Percentiles rank a stretch among this genome's conserved stretches.
phyloP scores from a whole-genome alignment of 129 eudicot genomes.

The Ambrosia artemisiifolia region DNA sequence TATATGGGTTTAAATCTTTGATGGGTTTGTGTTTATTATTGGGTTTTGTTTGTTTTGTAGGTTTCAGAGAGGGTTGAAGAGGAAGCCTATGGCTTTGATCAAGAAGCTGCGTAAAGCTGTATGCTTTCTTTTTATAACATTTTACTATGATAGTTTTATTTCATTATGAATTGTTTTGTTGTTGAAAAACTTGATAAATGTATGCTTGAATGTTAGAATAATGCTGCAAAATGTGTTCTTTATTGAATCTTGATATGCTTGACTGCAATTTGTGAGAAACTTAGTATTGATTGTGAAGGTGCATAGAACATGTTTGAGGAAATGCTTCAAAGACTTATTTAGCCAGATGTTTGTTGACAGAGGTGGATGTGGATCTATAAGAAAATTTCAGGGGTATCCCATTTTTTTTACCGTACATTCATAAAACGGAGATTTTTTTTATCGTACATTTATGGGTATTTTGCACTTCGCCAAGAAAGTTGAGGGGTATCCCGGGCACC shows the following conservation, averaged over 20 bases:
- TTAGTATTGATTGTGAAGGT: slow-evolving; percentile 5
- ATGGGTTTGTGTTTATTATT: too few relatives aligned
- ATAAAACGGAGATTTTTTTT: too few relatives aligned
- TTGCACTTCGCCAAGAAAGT: too few relatives aligned
- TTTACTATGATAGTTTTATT: neutral
- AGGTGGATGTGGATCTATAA: too few relatives aligned
- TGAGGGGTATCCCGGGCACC: too few relatives aligned
- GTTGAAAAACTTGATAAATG: neutral
- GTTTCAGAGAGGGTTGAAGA: slow-evolving; percentile 85
- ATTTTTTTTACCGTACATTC: too few relatives aligned
- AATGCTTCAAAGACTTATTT: slow-evolving; percentile 64
- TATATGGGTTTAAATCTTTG: neutral
- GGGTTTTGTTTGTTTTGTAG: slow-evolving; percentile 27
- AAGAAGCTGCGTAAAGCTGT: slow-evolving; percentile 92
- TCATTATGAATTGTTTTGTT: neutral
- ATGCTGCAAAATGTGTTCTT: neutral
- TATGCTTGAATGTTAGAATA: neutral
- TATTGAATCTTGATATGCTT: neutral
- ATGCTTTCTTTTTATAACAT: slow-evolving; percentile 11
- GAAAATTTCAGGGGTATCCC: too few relatives aligned
- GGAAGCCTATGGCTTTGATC: slow-evolving; percentile 96
- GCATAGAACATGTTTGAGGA: slow-evolving; percentile 68
- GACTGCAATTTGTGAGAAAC: neutral
- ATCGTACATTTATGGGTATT: too few relatives aligned
- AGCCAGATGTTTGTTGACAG: slow-evolving; percentile 62